phyloP scores from a whole-genome alignment of 225 moss, liverwort and hornwort genomes.

The Bryum argenteum region DNA sequence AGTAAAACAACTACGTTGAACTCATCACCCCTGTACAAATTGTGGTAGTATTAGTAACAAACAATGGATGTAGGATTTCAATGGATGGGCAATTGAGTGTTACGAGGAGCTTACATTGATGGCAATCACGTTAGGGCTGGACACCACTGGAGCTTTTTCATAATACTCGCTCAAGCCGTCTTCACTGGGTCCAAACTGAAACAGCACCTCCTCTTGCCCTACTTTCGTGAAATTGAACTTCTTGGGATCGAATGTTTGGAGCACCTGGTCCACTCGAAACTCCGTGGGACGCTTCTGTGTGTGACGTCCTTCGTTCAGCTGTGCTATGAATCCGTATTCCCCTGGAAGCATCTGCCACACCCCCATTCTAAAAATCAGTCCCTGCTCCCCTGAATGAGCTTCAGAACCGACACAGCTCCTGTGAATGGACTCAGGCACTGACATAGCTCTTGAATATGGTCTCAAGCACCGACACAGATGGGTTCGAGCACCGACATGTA shows the following conservation, averaged over 20 bases:
- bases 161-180: slow-evolving; percentile 49
- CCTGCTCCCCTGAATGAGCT: no score
- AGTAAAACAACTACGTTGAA: not conserved
- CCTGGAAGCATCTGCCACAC: slow-evolving; percentile 70
- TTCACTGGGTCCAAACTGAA: slow-evolving; percentile 69
- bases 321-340: slow-evolving; percentile 78
- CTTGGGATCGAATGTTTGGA: slow-evolving; percentile 72
- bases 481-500: no score
- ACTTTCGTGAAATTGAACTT: slow-evolving; percentile 96
- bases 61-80: no score
- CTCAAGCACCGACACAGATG: no score
- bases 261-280: slow-evolving; percentile 83
- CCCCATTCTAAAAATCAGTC: not conserved
- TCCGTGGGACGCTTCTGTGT: slow-evolving; percentile 87
- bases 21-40: not conserved
- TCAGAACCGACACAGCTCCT: no score
- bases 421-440: no score
- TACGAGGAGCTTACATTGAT: slow-evolving; percentile 64
- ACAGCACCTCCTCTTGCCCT: slow-evolving; percentile 71
- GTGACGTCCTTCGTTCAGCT: slow-evolving; percentile 89
- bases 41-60: not conserved
- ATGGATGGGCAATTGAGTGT: no score
- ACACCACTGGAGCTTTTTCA: slow-evolving; percentile 48
- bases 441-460: no score
- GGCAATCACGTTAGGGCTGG: slow-evolving; percentile 68